A percentile compares a stretch with the other conserved stretches of the same genome.
These are phyloP conservation scores for Paecilomyces variotii DNA, from an alignment of 2,329 filamentous ascomycete species.

Conservation along the genomic window DNA sequence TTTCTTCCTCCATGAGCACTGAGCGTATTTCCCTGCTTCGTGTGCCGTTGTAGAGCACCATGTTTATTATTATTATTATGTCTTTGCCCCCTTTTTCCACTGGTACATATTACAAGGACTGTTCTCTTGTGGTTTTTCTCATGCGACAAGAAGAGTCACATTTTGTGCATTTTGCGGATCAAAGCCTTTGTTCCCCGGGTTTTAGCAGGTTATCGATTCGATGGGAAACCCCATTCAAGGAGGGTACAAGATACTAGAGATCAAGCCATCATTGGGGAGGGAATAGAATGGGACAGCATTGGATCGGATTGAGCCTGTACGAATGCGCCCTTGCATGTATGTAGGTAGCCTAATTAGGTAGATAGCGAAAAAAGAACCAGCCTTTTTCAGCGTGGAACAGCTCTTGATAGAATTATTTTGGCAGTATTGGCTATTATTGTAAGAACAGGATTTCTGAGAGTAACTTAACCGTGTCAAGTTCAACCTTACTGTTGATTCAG, in stretches of 20 bases:
- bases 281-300: background rate
- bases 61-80: background rate
- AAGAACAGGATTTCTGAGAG: too few relatives aligned
- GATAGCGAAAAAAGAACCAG: background rate
- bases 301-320: background rate
- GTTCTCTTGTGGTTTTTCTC: background rate
- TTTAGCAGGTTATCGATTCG: background rate
- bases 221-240: background rate
- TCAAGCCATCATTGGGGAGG: background rate
- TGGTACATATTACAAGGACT: background rate
- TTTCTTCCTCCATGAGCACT: background rate
- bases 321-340: background rate
- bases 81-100: background rate
- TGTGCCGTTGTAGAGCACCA: background rate
- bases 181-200: background rate
- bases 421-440: too few relatives aligned
- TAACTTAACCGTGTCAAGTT: too few relatives aligned
- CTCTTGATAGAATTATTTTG: background rate
- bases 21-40: background rate
- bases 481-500: too few relatives aligned
- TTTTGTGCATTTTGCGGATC: background rate
- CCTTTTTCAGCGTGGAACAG: background rate
- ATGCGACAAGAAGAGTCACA: background rate
- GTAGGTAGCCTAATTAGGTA: background rate
- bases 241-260: background rate